These are phyloP conservation scores for Mucor indicus DNA, from an alignment of 371 early-diverging fungal genomes.

Conservation along the genomic window DNA sequence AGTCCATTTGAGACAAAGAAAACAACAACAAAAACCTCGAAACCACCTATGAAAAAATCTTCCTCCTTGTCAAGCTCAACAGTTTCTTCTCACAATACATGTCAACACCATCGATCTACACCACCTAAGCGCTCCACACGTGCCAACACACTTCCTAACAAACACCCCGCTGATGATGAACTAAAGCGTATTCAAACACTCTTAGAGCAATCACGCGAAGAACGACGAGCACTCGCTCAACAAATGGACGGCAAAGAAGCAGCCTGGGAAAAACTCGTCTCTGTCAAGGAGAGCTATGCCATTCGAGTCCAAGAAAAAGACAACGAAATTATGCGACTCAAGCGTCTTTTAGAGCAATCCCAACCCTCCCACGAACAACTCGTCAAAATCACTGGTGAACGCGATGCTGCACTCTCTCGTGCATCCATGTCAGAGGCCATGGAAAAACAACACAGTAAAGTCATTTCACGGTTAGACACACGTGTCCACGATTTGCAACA, in stretches of 20 bases:
- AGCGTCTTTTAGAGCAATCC: conserved; percentile 4
- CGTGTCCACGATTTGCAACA: conserved; percentile 16
- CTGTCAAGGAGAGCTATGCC: conserved; percentile 41
- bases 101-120: too few relatives aligned
- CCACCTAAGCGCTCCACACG: too few relatives aligned
- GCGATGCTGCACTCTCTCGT: background rate
- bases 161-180: too few relatives aligned
- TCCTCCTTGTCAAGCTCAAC: conserved; percentile 1
- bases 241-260: conserved; percentile 34
- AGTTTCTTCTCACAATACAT: background rate
- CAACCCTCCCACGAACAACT: conserved; percentile 6
- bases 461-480: conserved; percentile 26
- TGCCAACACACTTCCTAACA: too few relatives aligned
- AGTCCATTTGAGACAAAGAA: background rate
- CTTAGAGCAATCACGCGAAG: background rate
- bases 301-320: conserved; percentile 33
- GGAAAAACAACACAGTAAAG: conserved; percentile 23
- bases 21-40: background rate
- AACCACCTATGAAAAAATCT: conserved; percentile 2
- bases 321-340: conserved; percentile 14
- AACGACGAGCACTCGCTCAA: background rate
- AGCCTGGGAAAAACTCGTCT: conserved; percentile 35
- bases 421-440: conserved; percentile 9
- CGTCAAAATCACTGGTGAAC: conserved; percentile 1
- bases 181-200: too few relatives aligned